Base-by-base conservation (phyloP, 2,329 filamentous ascomycete genomes). In the Apiospora arundinis region DNA sequence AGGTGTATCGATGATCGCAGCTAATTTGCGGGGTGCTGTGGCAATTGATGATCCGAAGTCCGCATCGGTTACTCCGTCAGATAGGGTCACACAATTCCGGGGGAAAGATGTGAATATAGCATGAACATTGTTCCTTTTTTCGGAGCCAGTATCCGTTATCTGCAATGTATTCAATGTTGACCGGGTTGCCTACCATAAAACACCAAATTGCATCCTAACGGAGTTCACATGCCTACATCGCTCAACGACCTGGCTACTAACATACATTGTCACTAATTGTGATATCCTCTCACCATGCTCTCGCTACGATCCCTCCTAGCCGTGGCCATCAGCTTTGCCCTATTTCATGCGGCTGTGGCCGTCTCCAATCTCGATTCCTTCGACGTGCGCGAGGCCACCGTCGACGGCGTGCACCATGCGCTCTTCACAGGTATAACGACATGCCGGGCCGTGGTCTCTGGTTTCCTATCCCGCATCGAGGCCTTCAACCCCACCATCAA, bases 381-480 rank as follows among this genome's bases (percentile, higher is more conserved):
- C 72, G 87, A 91, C 71, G 80, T 85, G 14, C 81, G 86, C 69
- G 89, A 91, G 80, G 87, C 90, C 1, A 91, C 89, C 0, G 87
- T 92, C 71, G 81, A 86, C 42, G 83, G 83, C 1, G 84, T 90
- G 9, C 90, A 91, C 72, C 80, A 86, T 75, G 85, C 85, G 11
- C 83, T 92, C 11, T 86, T 85, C 76, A 84, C 84, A 28, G 82
- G 86, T 12, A 78, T 84, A 6, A 84, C 86, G 42, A 88, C 86
- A 65, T 91, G 89, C 77, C 84, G 85, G 18, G 83, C 83, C 25
- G 81, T 91, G 0, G 83, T 90, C 4, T 86, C 84, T 8, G 81
- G 85, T 2, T 91, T 90, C 76, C 78, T 92, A 25, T 81, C 86
- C 1, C 85, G 89, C 21, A 90, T 92, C 70, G 85, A 89, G 73